These are phyloP conservation scores for Xylariomycetidae sp. DNA, from an alignment of 2,329 filamentous ascomycete species.

Conservation along the genomic window DNA sequence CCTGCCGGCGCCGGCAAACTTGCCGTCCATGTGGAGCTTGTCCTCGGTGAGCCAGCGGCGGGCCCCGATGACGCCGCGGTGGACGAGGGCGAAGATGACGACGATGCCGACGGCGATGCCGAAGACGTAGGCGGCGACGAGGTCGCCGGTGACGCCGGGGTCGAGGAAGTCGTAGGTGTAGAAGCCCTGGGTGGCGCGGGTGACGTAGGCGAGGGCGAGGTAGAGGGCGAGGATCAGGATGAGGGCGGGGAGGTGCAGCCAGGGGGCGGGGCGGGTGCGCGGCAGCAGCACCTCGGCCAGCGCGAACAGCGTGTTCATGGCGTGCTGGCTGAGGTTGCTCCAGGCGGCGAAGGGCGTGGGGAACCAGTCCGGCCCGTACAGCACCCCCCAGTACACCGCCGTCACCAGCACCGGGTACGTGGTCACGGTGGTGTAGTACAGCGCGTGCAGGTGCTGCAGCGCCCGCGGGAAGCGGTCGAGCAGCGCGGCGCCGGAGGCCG, in stretches of 20 bases:
- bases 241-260: slow-evolving; percentile 61
- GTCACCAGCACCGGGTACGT: slow-evolving; percentile 65
- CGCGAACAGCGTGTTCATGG: slow-evolving; percentile 65
- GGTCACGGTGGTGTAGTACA: slow-evolving; percentile 58
- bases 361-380: slow-evolving; percentile 63
- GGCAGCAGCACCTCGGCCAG: slow-evolving; percentile 69
- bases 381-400: slow-evolving; percentile 62
- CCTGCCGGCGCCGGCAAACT: slow-evolving; percentile 12
- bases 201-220: slow-evolving; percentile 68
- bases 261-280: slow-evolving; percentile 51
- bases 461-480: slow-evolving; percentile 54
- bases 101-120: slow-evolving; percentile 38
- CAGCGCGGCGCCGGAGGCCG: slow-evolving; percentile 37
- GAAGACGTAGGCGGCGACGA: slow-evolving; percentile 57
- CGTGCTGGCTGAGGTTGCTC: slow-evolving; percentile 68
- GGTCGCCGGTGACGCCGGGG: slow-evolving; percentile 40
- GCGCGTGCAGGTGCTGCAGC: slow-evolving; percentile 58
- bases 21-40: slow-evolving; percentile 19
- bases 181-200: slow-evolving; percentile 60
- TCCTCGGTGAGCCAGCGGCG: slow-evolving; percentile 31
- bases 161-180: slow-evolving; percentile 80
- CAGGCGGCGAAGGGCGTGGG: slow-evolving; percentile 46
- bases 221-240: slow-evolving; percentile 68
- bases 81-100: slow-evolving; percentile 37
- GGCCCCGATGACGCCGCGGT: slow-evolving; percentile 35